Evolutionary conservation across 768 basidiomycete genomes (phyloP).

Genomic region (Phylloporus sp.): DNA sequence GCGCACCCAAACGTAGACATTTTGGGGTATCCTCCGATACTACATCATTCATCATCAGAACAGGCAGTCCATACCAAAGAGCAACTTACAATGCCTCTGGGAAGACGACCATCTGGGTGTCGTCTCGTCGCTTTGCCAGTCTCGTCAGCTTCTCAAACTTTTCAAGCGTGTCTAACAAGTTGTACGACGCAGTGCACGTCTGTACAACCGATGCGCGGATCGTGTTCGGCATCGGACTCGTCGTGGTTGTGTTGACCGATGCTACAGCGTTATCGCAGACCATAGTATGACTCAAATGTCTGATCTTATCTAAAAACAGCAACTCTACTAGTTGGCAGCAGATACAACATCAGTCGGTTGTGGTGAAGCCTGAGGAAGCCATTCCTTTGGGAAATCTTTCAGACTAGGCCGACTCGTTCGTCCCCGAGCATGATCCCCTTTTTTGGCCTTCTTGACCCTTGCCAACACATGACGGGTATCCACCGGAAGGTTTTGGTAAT

Average conservation of each 20-base stretch:
- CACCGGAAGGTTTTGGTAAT: conserved; percentile 66
- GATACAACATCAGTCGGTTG: not conserved
- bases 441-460: conserved; percentile 66
- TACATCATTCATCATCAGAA: conserved; percentile 15
- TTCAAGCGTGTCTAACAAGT: conserved; percentile 42
- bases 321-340: conserved; percentile 9
- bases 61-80: not conserved
- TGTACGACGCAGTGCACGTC: conserved; percentile 45
- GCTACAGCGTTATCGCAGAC: not conserved
- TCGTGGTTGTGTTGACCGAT: not conserved
- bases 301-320: not conserved
- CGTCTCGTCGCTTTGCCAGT: conserved; percentile 45
- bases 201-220: conserved; percentile 53
- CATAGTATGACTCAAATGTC: not conserved
- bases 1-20: conserved; percentile 41
- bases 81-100: conserved; percentile 53
- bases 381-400: conserved; percentile 80
- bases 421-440: conserved; percentile 62
- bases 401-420: conserved; percentile 60
- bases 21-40: conserved; percentile 60
- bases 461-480: conserved; percentile 79
- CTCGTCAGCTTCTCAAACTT: conserved; percentile 47
- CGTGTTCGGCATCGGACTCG: conserved; percentile 30
- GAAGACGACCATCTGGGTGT: conserved; percentile 48
- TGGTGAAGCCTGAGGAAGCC: conserved; percentile 51